Conservation (phyloP, 768 basidiomycete genomes). For the Asterophora lycoperdoides region DNA sequence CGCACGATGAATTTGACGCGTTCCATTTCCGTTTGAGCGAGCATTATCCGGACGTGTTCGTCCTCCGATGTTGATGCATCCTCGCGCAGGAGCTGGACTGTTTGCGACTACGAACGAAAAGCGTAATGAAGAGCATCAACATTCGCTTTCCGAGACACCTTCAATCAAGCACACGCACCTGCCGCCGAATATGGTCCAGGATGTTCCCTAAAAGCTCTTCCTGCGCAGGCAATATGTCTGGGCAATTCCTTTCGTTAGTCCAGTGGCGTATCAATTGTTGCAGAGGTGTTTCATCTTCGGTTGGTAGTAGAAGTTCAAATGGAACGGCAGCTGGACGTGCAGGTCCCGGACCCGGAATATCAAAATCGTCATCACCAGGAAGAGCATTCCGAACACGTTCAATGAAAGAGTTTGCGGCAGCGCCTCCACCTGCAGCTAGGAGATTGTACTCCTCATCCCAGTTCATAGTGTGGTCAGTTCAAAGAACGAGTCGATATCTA, state of each 20-base stretch:
- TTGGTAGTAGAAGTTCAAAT: slow-evolving; percentile 12
- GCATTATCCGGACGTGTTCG: slow-evolving; percentile 88
- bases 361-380: slow-evolving; percentile 34
- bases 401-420: slow-evolving; percentile 22
- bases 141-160: neutral
- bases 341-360: slow-evolving; percentile 21
- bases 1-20: slow-evolving; percentile 89
- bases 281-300: slow-evolving; percentile 50
- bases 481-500: too few relatives aligned
- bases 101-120: slow-evolving; percentile 55
- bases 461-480: slow-evolving; percentile 22
- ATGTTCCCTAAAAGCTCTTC: slow-evolving; percentile 61
- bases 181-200: slow-evolving; percentile 75
- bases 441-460: slow-evolving; percentile 37
- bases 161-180: slow-evolving; percentile 46
- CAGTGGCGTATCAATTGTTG: slow-evolving; percentile 74
- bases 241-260: slow-evolving; percentile 82
- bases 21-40: slow-evolving; percentile 93
- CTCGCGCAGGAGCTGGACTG: slow-evolving; percentile 68
- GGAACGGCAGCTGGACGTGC: slow-evolving; percentile 5
- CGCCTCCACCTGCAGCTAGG: slow-evolving; percentile 11
- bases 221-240: slow-evolving; percentile 73
- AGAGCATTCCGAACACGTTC: slow-evolving; percentile 34
- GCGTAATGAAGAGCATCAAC: neutral
- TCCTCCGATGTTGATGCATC: slow-evolving; percentile 87